phyloP scores from a whole-genome alignment of 495 filamentous ascomycete genomes.

The Hyaloscypha variabilis region DNA sequence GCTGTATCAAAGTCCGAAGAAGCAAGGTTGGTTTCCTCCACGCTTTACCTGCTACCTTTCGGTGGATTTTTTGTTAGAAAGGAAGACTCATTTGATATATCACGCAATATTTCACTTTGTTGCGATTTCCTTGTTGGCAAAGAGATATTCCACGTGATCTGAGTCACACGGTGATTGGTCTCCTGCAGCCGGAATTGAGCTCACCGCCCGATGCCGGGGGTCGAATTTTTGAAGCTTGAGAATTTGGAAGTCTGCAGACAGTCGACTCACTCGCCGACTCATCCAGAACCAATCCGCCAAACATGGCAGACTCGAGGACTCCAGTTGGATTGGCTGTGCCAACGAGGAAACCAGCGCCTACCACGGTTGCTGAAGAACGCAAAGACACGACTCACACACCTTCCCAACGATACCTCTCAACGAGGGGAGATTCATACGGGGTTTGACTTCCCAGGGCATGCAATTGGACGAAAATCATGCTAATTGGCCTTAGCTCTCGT shows the following conservation, averaged over 20 bases:
- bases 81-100: not conserved
- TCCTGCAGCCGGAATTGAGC: not conserved
- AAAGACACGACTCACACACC: constrained; percentile 50
- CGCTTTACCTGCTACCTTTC: not conserved
- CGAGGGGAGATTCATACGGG: constrained; percentile 76
- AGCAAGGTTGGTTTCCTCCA: not conserved
- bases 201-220: not conserved
- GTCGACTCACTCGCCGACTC: not conserved
- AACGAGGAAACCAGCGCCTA: constrained; percentile 20
- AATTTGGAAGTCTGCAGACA: not conserved
- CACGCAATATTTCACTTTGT: not conserved
- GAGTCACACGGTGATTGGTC: not conserved
- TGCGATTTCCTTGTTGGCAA: not conserved
- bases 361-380: constrained; percentile 6
- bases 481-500: constrained; percentile 66
- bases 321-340: constrained; percentile 28
- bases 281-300: not conserved
- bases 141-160: not conserved
- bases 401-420: constrained; percentile 81
- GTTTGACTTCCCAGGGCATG: constrained; percentile 45
- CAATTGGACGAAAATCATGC: not conserved
- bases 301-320: constrained; percentile 23
- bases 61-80: not conserved
- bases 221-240: not conserved
- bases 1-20: too few relatives aligned